phyloP scores from a whole-genome alignment of 2,329 filamentous ascomycete genomes.

The Hansfordia pulvinata region DNA sequence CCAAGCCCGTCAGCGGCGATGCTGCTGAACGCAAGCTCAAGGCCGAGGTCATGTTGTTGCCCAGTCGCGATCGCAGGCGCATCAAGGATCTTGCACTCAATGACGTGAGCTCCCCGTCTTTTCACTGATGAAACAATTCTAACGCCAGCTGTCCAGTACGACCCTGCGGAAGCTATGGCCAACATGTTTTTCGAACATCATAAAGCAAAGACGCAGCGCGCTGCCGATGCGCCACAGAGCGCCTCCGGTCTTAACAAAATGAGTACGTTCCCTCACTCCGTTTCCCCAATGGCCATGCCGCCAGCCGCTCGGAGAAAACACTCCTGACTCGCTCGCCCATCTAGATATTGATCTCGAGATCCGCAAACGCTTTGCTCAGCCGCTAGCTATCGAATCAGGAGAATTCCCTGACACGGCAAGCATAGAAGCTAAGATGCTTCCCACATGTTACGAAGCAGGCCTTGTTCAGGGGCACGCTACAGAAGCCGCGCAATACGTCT shows the following conservation, averaged over 20 bases:
- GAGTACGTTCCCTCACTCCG: slow-evolving; percentile 43
- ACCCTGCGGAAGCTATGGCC: slow-evolving; percentile 38
- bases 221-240: slow-evolving; percentile 51
- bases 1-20: slow-evolving; percentile 51
- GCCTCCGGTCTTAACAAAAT: slow-evolving; percentile 67
- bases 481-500: slow-evolving; percentile 51
- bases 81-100: slow-evolving; percentile 52
- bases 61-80: slow-evolving; percentile 49
- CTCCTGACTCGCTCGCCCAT: no score
- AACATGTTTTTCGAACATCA: slow-evolving; percentile 37
- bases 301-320: slow-evolving; percentile 24
- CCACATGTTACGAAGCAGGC: slow-evolving; percentile 54
- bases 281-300: slow-evolving; percentile 2
- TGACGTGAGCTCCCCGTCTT: slow-evolving; percentile 31
- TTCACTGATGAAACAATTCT: slow-evolving; percentile 7
- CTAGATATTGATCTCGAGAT: slow-evolving; percentile 57
- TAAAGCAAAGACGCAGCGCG: slow-evolving; percentile 26
- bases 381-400: slow-evolving; percentile 52
- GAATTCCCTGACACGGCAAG: slow-evolving; percentile 54
- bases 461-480: slow-evolving; percentile 42
- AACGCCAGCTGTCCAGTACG: slow-evolving; percentile 25
- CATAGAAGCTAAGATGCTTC: slow-evolving; percentile 52
- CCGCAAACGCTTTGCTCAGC: slow-evolving; percentile 49
- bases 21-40: slow-evolving; percentile 52
- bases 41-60: slow-evolving; percentile 57